phyloP scores from a whole-genome alignment of 352 stramenopile species.

The Phytopythium litorale region DNA sequence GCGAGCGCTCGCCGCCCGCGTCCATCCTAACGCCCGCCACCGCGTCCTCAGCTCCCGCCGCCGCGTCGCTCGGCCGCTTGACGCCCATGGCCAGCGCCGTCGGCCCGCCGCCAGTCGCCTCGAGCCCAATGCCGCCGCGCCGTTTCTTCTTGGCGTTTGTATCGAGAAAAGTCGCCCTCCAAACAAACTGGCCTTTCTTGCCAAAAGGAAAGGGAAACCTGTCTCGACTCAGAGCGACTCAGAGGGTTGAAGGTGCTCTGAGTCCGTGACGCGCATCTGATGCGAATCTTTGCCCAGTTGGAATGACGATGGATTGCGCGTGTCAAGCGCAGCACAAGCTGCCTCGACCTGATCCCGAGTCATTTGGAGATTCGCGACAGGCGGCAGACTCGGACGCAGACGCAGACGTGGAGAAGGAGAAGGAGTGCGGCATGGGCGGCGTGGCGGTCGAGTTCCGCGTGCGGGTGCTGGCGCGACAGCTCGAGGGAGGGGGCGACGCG shows the following conservation, averaged over 20 bases:
- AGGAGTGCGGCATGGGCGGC: neutral
- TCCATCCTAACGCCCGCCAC: neutral
- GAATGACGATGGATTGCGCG: conserved; percentile 1
- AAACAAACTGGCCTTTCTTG: neutral
- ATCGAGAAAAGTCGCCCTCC: too few relatives aligned
- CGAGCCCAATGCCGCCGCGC: neutral
- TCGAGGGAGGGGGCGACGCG: neutral
- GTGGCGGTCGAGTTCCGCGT: conserved; percentile 28
- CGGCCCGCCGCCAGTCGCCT: neutral
- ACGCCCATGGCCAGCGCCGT: neutral
- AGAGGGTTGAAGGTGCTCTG: neutral
- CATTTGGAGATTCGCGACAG: conserved; percentile 1
- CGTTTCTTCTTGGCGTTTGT: too few relatives aligned
- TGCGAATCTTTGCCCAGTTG: neutral
- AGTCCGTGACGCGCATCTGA: neutral
- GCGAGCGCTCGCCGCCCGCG: conserved; percentile 15
- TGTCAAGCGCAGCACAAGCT: neutral
- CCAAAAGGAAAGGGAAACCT: neutral
- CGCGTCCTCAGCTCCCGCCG: neutral
- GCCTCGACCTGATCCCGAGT: too few relatives aligned
- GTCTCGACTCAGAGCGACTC: neutral
- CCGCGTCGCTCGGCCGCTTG: conserved; percentile 8
- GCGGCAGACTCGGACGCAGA: neutral
- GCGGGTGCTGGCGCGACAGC: conserved; percentile 20
- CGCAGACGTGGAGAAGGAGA: neutral